Base-by-base conservation (phyloP, 1,139 yeast species). In the Geotrichum phurueaensis region DNA sequence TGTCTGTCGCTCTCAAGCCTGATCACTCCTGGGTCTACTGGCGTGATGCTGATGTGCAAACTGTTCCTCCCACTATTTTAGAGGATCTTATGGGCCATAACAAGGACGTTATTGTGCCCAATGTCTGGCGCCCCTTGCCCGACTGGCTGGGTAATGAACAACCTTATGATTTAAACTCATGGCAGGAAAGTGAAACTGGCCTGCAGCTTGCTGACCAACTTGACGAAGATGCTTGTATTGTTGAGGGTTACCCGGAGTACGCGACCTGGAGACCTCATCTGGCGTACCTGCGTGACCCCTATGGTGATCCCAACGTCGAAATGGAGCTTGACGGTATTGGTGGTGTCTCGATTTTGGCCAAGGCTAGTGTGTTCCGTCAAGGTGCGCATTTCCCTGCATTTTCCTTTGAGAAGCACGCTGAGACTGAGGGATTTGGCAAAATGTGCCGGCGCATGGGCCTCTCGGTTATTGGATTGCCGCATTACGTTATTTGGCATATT, bases 261-360 rank as follows among this genome's bases (percentile, higher is more conserved):
- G 95, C 92, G 60, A 89, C 96, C 1, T 89, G 96, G 96, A 81
- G 96, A 72, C 92, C 96, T 1, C 96, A 89, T 75, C 79, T 89
- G 68, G 96, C 96, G 0, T 89, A 89, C 71, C 79, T 89, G 70
- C 80, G 96, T 66, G 96, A 89, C 68, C 92, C 94, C 4, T 83
- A 85, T 70, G 96, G 96, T 43, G 92, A 89, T 72, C 89, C 90
- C 22, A 89, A 87, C 70, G 90, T 84, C 47, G 95, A 87, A 69
- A 87, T 89, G 89, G 94, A 87, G 64, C 78, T 89, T 63, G 96
- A 89, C 72, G 96, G 96, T 59, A 88, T 89, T 70, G 96, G 96
- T 51, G 96, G 96, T 66, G 96, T 89, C 54, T 87, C 95, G 0
- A 88, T 89, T 66, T 77, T 89, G 66, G 83, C 92, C 62, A 86